Base-by-base conservation (phyloP, 805 yeast genomes). In the Scheffersomyces spartinae region DNA sequence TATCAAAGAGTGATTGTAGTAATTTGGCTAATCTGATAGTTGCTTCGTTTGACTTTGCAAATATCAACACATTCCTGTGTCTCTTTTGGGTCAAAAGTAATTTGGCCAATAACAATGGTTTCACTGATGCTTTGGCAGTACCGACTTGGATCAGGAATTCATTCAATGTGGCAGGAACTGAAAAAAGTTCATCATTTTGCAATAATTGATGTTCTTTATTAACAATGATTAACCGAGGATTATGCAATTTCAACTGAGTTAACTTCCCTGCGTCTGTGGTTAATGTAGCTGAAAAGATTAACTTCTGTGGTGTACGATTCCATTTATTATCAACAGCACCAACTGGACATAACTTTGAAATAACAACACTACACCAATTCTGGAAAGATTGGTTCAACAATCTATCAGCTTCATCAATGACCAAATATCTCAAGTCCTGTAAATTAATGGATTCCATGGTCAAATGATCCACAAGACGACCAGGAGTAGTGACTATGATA, bases 191-290 rank as follows among this genome's bases (percentile, higher is more conserved):
- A 30, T 56, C 59, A n/a, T n/a, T n/a, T n/a, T n/a, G n/a, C 11
- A 59, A 64, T 33, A 65, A 43, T 18, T 45, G 44, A 17, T 61
- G 50, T 22, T 64, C 54, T 26, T 70, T 69, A 32, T 85, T 82
- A 23, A 86, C 77, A 30, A 84, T 73, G 20, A 82, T 59, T 24
- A 91, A 50, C 40, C 76, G 64, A n/a, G 93, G 96, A 37, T 62
- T 64, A 30, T 60, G 58, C 34, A 91, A 68, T 26, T 76, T 71
- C 31, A 91, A 61, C 23, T 71, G 68, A 6, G 88, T 67, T 29
- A 91, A 56, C 43, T 81, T 83, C 15, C 91, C 94, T 0, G 96
- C 82, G 47, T 86, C 94, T 2, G 95, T 77, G 3, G 96, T 84
- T 27, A 91, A 64, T 1, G 99, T 91, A 6, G 99, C 98, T 25